Base-by-base conservation (phyloP, 257 asterid genomes). In the Plantago ovata region DNA sequence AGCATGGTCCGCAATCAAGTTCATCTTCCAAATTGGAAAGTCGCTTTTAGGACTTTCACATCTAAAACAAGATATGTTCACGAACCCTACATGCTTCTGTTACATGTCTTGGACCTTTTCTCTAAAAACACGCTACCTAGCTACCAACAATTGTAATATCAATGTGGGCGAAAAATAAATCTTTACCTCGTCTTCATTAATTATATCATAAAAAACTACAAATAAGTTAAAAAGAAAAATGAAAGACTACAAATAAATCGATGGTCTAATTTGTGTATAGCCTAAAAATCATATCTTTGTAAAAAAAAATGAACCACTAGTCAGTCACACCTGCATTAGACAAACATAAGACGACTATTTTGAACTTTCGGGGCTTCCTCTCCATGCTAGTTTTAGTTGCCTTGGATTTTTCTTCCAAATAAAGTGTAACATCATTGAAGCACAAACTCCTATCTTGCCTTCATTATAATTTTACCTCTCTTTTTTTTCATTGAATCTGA, bases 21-120 rank as follows among this genome's bases (percentile, higher is more conserved):
- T 24, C 47, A n/a, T 21, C 62, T 19, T 24, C 47, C 8, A 16
- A 38, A 64, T 63, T 57, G 61, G 13, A 62, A 60, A 46, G 52
- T 49, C 33, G 33, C 41, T 50, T 63, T 64, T 53, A 61, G 7
- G 60, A 50, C 56, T 55, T 63, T 46, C 28, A n/a, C 41, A 33
- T 49, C 64, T 46, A 3, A 68, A 62, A 33, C 15, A n/a, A 39
- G 42, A 43, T 11, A 10, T 28, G 36, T 4, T 18, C 22, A 28
- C 41, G 19, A 23, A 41, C 45, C 33, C 32, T 43, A 52, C 24
- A 18, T 15, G 14, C 3, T 1, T 55, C 4, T 54, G n/a, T 16
- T 55, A 54, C 15, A n/a, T 55, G 41, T 55, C 45, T 45, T 45
- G 7, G 0, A 33, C n/a, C 10, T 38, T 20, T 55, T 32, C 15